Percentiles rank a stretch among this genome's conserved stretches.
Evolutionary conservation across 2,329 filamentous ascomycete species (phyloP).

Genomic region (Penicillium aurantiogriseum): DNA sequence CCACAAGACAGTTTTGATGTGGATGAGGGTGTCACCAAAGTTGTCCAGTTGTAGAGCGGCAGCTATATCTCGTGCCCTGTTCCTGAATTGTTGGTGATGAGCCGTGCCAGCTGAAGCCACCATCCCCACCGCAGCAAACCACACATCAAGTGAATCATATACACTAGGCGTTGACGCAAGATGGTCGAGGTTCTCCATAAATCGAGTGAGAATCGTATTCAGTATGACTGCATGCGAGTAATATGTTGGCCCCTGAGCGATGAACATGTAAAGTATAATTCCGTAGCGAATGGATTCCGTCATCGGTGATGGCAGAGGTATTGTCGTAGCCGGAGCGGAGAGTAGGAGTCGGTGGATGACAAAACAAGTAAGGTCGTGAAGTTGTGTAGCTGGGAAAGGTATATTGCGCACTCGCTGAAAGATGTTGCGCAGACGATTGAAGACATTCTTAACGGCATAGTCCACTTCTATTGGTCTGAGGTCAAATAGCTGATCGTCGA

Average conservation of each 20-base stretch:
- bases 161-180: conserved; percentile 10
- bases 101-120: conserved; percentile 25
- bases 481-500: conserved; percentile 9
- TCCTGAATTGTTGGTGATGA: conserved; percentile 20
- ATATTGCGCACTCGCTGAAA: conserved; percentile 37
- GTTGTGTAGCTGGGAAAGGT: conserved; percentile 39
- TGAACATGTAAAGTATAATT: conserved; percentile 53
- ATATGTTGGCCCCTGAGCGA: conserved; percentile 56
- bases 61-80: conserved; percentile 10
- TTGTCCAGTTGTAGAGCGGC: conserved; percentile 11
- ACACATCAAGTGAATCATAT: conserved; percentile 37
- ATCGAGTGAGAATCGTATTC: conserved; percentile 33
- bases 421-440: conserved; percentile 47
- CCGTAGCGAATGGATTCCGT: conserved; percentile 51
- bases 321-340: not conserved
- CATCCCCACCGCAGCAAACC: conserved; percentile 47
- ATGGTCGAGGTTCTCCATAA: conserved; percentile 34
- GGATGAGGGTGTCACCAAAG: conserved; percentile 12
- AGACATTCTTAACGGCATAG: conserved; percentile 36
- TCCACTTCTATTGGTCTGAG: conserved; percentile 34
- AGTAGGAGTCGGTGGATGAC: conserved; percentile 52
- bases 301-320: conserved; percentile 18
- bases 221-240: conserved; percentile 51
- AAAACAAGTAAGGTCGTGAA: conserved; percentile 58
- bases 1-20: conserved; percentile 23